Base-by-base conservation (phyloP, 2,329 filamentous ascomycete genomes). In the Pezicula carpinea region DNA sequence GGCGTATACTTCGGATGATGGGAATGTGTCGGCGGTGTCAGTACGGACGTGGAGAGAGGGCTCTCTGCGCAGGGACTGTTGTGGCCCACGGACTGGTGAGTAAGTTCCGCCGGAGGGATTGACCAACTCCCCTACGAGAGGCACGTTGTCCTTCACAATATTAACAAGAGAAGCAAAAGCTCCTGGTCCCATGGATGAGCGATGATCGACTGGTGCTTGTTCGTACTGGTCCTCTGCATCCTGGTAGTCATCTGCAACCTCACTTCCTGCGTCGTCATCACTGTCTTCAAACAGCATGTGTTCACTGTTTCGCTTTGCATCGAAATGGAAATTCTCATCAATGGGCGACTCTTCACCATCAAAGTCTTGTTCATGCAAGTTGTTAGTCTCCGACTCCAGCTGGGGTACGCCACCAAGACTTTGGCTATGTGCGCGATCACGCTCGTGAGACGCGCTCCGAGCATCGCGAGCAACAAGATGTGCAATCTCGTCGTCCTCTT, bases 21-120 rank as follows among this genome's bases (percentile, higher is more conserved):
- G 57, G 5, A 57, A 44, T 1, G 57, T 59, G 34, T 56, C 57
- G 18, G 52, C 54, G 2, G 56, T 59, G n/a, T 61, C 47, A 10
- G 53, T 52, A 26, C 52, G 52, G 17, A 52, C 39, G 26, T 54
- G 53, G 3, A 53, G 29, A 8, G 22, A 34, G 22, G 14, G 21
- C 4, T 29, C 22, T 50, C 44, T 8, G 21, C 31, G 29, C 29
- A 21, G 2, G 34, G 38, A n/a, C 4, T 4, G 36, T 18, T 32
- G 32, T 15, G 14, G 19, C 18, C 26, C 15, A 10, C 21, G 40
- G 21, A 35, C 10, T 35, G 26, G 19, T 40, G 23, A 33, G 32
- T 29, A 34, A 29, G 39, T 18, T 43, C 47, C 38, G 11, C 26
- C 13, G 3, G 18, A 8, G 26, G 18, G n/a, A n/a, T 26, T 19